Evolutionary conservation across 2,329 filamentous ascomycete genomes (phyloP).

Genomic region (Calonectria montana): DNA sequence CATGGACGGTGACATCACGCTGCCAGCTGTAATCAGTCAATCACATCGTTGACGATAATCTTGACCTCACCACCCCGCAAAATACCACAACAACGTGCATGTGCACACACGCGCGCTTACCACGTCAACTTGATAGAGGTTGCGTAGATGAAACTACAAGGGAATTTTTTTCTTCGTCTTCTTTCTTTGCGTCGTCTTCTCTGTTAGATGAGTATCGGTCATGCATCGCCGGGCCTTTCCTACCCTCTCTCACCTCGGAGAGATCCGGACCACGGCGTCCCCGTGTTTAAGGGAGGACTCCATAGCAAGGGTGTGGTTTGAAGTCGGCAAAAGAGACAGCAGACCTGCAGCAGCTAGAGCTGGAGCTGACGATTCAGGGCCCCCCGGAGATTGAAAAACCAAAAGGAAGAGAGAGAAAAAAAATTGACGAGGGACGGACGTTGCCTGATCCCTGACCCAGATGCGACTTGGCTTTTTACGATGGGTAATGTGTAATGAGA

Average conservation of each 20-base stretch:
- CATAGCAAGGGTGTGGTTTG: slow-evolving; percentile 1
- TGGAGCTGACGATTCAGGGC: slow-evolving; percentile 35
- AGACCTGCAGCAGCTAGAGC: slow-evolving; percentile 11
- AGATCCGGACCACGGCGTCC: slow-evolving; percentile 24
- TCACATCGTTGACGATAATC: neutral
- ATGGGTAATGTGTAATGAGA: slow-evolving; percentile 24
- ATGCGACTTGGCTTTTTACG: slow-evolving; percentile 12
- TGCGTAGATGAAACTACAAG: neutral
- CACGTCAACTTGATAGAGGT: neutral
- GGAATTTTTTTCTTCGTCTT: neutral
- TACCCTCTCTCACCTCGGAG: slow-evolving; percentile 22
- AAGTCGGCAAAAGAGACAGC: neutral
- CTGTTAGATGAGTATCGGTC: neutral
- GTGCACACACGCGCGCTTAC: neutral
- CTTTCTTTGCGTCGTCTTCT: neutral
- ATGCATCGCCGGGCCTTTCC: neutral
- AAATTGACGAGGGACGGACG: slow-evolving; percentile 10
- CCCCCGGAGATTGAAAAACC: slow-evolving; percentile 24
- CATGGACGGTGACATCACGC: slow-evolving; percentile 4
- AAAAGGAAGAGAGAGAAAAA: neutral
- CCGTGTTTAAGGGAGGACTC: slow-evolving; percentile 14
- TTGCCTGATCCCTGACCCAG: neutral
- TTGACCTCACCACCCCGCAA: slow-evolving; percentile 4
- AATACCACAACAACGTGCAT: neutral
- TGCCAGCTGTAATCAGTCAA: neutral